Evolutionary conservation across 148 eudicot genomes (phyloP).

Genomic region (Vaccinium myrtillus): DNA sequence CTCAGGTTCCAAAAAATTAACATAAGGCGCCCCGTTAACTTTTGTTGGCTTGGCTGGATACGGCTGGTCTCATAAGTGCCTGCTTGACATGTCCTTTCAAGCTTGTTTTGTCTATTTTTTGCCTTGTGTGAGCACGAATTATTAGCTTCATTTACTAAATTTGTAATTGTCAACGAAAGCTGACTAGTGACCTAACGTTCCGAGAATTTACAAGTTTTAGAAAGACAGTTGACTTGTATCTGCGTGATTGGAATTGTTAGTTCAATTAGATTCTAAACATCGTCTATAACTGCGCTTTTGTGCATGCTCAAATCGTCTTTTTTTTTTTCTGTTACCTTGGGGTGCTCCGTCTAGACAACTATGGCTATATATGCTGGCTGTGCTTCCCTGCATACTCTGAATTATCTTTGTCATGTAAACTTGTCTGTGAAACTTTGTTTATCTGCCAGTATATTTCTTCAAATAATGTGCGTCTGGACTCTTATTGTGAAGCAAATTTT

Average conservation of each 20-base stretch:
- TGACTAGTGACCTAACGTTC: too few relatives aligned
- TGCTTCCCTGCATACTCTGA: not conserved
- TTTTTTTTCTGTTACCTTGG: not conserved
- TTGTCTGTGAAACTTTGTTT: not conserved
- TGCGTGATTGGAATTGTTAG: not conserved
- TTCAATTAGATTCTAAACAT: not conserved
- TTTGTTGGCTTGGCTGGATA: too few relatives aligned
- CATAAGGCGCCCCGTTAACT: not conserved
- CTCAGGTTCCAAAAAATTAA: too few relatives aligned
- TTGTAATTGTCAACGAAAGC: too few relatives aligned
- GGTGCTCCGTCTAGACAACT: not conserved
- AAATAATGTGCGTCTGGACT: not conserved
- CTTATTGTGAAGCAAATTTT: not conserved
- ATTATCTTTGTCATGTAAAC: not conserved
- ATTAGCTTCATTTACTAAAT: not conserved
- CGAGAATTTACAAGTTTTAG: too few relatives aligned
- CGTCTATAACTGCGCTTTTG: not conserved
- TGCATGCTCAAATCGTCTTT: not conserved
- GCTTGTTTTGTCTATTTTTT: not conserved
- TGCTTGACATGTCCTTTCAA: too few relatives aligned
- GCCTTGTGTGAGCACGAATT: not conserved
- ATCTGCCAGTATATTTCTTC: not conserved
- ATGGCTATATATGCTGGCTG: not conserved
- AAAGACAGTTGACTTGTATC: too few relatives aligned
- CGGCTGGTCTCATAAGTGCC: too few relatives aligned